These are phyloP conservation scores for Candida palmyrensis DNA, from an alignment of 805 yeast species.

Conservation along the genomic window DNA sequence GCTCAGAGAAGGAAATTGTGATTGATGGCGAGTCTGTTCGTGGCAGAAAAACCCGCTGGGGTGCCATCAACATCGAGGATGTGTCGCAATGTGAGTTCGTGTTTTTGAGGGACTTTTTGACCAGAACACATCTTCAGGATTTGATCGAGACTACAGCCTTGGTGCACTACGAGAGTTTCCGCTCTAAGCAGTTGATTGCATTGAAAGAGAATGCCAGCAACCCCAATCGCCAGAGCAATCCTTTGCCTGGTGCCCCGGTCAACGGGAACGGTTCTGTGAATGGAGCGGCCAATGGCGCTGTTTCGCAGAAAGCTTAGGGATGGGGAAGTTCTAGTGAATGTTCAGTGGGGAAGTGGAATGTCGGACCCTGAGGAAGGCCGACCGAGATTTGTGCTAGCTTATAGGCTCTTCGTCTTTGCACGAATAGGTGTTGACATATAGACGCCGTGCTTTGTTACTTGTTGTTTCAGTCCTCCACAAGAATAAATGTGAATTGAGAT, in stretches of 20 bases:
- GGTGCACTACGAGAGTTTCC: conserved; percentile 86
- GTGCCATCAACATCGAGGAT: conserved; percentile 88
- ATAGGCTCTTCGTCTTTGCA: too few relatives aligned
- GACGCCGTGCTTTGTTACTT: too few relatives aligned
- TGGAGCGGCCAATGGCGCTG: too few relatives aligned
- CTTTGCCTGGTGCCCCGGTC: background rate
- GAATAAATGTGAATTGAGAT: too few relatives aligned
- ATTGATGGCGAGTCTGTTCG: conserved; percentile 76
- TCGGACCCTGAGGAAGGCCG: too few relatives aligned
- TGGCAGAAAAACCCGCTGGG: conserved; percentile 94
- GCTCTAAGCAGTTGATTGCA: conserved; percentile 90
- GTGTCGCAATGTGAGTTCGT: conserved; percentile 94
- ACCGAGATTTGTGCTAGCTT: too few relatives aligned
- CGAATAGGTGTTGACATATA: too few relatives aligned
- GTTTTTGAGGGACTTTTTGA: conserved; percentile 86
- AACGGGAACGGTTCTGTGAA: too few relatives aligned
- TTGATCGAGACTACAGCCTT: conserved; percentile 87
- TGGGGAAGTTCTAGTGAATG: too few relatives aligned
- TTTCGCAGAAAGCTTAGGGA: too few relatives aligned
- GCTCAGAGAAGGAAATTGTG: conserved; percentile 74
- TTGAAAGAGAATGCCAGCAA: conserved; percentile 82
- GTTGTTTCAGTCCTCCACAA: too few relatives aligned
- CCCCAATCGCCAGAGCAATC: conserved; percentile 10
- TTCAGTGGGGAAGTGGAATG: too few relatives aligned
- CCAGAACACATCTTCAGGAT: conserved; percentile 93